Base-by-base conservation (phyloP, 805 yeast genomes). In the Sugiyamaella valdiviana region DNA sequence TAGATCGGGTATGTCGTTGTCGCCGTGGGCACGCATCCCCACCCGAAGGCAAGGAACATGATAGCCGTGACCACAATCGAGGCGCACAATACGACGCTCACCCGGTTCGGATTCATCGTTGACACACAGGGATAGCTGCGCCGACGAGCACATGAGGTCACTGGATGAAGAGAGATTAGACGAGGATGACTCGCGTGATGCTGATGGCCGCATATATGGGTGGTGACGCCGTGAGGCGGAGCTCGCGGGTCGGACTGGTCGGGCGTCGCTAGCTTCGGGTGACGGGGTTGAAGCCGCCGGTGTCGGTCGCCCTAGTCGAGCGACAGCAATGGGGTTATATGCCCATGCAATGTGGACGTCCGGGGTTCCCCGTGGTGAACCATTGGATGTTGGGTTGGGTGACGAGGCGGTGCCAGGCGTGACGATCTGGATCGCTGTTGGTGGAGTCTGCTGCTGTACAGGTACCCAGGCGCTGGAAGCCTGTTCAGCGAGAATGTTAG, bases 11-110 rank as follows among this genome's bases (percentile, higher is more conserved):
- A 59, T 58, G 16, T 53, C 57, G 3, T 43, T 47, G 40, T 63
- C 66, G 9, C 66, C 66, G 44, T 62, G 66, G 5, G 57, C 47
- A 15, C 64, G 39, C 59, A 58, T 58, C 12, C 56, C 43, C 37
- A 53, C 53, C 17, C 61, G 51, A 24, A 62, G 47, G 40, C 66
- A 62, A 20, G 54, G 53, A 24, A 52, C 56, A 45, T 62, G 66
- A 46, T 54, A 62, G 3, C 57, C 60, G 49, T 62, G 66, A 9
- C 65, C 64, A 37, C 66, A 62, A 4, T 46, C 51, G 10, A 62
- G 50, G 20, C 59, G 47, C n/a, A 61, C 46, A 19, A 53, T 37
- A 39, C 39, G 48, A 15, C 35, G 16, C 19, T 41, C 39, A 17
- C 29, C 38, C 5, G 17, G 17, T 39, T 24, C 42, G 10, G 19